phyloP scores from a whole-genome alignment of 805 yeast species.

The Yueomyces sinensis region DNA sequence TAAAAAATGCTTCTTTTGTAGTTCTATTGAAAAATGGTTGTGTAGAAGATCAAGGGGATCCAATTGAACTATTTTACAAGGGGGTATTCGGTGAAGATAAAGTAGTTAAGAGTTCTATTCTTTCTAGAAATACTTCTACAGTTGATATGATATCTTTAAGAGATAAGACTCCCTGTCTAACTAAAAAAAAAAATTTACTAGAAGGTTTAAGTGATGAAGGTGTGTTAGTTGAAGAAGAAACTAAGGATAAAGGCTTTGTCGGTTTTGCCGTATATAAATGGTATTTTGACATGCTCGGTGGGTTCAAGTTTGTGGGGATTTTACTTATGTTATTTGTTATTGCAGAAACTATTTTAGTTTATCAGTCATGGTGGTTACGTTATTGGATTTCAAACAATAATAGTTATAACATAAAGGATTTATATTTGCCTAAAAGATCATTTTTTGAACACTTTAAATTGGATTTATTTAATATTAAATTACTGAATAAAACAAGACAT shows the following conservation, averaged over 20 bases:
- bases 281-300: slow-evolving; percentile 63
- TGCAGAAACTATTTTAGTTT: slow-evolving; percentile 47
- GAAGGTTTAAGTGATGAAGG: slow-evolving; percentile 29
- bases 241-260: slow-evolving; percentile 77
- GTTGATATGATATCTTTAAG: slow-evolving; percentile 29
- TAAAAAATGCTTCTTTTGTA: slow-evolving; percentile 69
- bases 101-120: slow-evolving; percentile 48
- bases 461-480: too few species aligned
- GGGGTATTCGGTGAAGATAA: slow-evolving; percentile 85
- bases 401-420: too few species aligned
- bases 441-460: not conserved
- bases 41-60: slow-evolving; percentile 64
- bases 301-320: slow-evolving; percentile 36
- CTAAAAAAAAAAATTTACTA: slow-evolving; percentile 15
- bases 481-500: slow-evolving; percentile 18
- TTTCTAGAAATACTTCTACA: slow-evolving; percentile 46
- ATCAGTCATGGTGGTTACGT: slow-evolving; percentile 87
- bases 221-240: slow-evolving; percentile 70
- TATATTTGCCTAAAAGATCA: too few species aligned
- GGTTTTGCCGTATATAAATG: slow-evolving; percentile 56
- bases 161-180: slow-evolving; percentile 3
- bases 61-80: slow-evolving; percentile 44
- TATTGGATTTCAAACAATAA: slow-evolving; percentile 68
- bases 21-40: slow-evolving; percentile 78
- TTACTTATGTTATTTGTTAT: slow-evolving; percentile 36